A percentile compares a stretch with the other conserved stretches of the same genome.
Conservation (phyloP, 495 filamentous ascomycete genomes). For the Astrothelium macrocarpum region DNA sequence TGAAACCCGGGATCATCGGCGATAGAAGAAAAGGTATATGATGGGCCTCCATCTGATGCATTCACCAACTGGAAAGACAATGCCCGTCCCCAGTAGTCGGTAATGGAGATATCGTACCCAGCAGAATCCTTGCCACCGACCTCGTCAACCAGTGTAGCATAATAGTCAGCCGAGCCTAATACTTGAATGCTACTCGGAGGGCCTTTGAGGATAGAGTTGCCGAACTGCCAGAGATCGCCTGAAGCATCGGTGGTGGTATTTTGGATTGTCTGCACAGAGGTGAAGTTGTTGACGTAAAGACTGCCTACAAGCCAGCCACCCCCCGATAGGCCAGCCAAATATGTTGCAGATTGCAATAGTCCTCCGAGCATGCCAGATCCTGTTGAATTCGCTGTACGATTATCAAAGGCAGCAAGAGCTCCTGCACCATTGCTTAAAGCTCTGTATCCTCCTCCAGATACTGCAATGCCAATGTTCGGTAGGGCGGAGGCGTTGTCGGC, state of each 20-base stretch:
- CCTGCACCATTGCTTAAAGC: constrained; percentile 87
- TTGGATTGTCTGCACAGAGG: constrained; percentile 55
- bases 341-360: constrained; percentile 74
- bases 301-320: constrained; percentile 84
- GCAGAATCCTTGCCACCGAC: constrained; percentile 59
- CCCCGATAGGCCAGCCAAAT: constrained; percentile 75
- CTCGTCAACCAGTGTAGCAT: constrained; percentile 48
- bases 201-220: constrained; percentile 65
- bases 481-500: constrained; percentile 47
- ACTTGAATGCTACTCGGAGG: constrained; percentile 46
- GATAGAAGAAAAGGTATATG: constrained; percentile 84
- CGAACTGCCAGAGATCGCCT: constrained; percentile 64
- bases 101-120: constrained; percentile 67
- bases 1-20: constrained; percentile 56
- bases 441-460: constrained; percentile 68
- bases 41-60: constrained; percentile 62
- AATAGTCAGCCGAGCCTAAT: constrained; percentile 51
- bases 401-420: constrained; percentile 75
- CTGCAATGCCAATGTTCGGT: constrained; percentile 56
- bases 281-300: constrained; percentile 85
- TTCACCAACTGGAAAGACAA: constrained; percentile 80
- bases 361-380: constrained; percentile 67
- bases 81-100: constrained; percentile 81
- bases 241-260: constrained; percentile 35
- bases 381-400: constrained; percentile 57